Base-by-base conservation (phyloP, 2,329 filamentous ascomycete species). In the Botrytis squamosa region DNA sequence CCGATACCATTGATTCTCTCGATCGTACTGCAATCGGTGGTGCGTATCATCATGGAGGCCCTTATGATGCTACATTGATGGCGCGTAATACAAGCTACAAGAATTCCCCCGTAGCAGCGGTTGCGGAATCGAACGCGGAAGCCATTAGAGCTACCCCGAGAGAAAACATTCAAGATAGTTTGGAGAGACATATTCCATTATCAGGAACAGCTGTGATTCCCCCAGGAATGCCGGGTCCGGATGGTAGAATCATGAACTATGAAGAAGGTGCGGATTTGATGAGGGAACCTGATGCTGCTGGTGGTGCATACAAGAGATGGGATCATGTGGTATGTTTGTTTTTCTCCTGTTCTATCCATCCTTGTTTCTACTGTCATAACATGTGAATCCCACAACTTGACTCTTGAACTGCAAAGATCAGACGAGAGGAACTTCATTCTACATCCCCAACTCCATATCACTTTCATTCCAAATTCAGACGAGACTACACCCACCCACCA, bases 181-280 rank as follows among this genome's bases (percentile, higher is more conserved):
- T 98, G 1, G 82, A 86, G 46, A 89, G 86, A 76, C 93, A 96
- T 79, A 88, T 92, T 22, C 95, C 95, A 0, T 85, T 98, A 0
- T 93, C 97, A 80, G 95, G 94, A 4, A 91, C 91, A 0, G 92
- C 94, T 1, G 85, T 85, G 29, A 88, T 96, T n/a, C 93, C 95
- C 1, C 90, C 92, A 0, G 94, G 95, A 36, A 83, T 87, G 77
- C 83, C 83, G 1, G 94, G 97, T 80, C 83, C 87, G 29, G 86
- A 88, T 72, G 95, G 95, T 4, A 87, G 89, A 71, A 84, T 87
- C 18, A 93, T 97, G 85, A 77, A 90, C 42, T 98, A 98, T 79
- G 86, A 93, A 79, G 94, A 98, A 80, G 94, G 94, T n/a, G 87
- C 91, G 3, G 94, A 97, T 79, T 85, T 97, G 81, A 94, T 95